Base-by-base conservation (phyloP, 495 filamentous ascomycete genomes). In the Eremomyces bilateralis region DNA sequence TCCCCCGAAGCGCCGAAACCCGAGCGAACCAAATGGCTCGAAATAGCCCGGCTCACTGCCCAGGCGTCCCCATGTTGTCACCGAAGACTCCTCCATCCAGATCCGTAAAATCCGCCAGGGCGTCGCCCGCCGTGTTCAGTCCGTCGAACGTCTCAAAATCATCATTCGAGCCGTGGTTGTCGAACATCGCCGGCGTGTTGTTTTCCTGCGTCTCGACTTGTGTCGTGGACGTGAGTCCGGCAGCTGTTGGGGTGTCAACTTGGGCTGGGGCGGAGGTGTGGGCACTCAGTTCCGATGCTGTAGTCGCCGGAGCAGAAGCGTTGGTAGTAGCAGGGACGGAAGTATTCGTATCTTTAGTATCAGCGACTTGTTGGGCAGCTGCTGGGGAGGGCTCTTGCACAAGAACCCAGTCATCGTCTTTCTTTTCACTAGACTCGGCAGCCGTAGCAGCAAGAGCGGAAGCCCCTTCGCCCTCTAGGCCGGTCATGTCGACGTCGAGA, bases 81-180 rank as follows among this genome's bases (percentile, higher is more conserved):
- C n/a, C n/a, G n/a, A n/a, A n/a, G n/a, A n/a, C n/a, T n/a, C n/a
- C n/a, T n/a, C n/a, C n/a, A n/a, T n/a, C n/a, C n/a, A n/a, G n/a
- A n/a, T n/a, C 48, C 3, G 42, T 42, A 27, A 41, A 74, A 12
- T 65, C 67, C 3, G 67, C 64, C n/a, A 76, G 47, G 5, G 65
- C 69, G 51, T 71, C 67, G 3, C 71, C 69, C 0, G 69, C 67
- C 21, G 62, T 64, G 42, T 73, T 65, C 38, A 75, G 62, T 42
- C 65, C 66, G 42, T 59, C 63, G 34, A 71, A 68, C 39, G 58
- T 53, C 2, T 43, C 52, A 15, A 70, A 71, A 39, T 60, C 61
- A 5, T 37, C 31, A 5, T 34, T 37, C 18, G 24, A 6, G n/a
- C n/a, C n/a, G n/a, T n/a, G n/a, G n/a, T n/a, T n/a, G 28, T 49